Percentiles rank a stretch among this genome's conserved stretches.
phyloP scores from a whole-genome alignment of 1,284 basidiomycete genomes.

The Kalmanozyma brasiliensis region DNA sequence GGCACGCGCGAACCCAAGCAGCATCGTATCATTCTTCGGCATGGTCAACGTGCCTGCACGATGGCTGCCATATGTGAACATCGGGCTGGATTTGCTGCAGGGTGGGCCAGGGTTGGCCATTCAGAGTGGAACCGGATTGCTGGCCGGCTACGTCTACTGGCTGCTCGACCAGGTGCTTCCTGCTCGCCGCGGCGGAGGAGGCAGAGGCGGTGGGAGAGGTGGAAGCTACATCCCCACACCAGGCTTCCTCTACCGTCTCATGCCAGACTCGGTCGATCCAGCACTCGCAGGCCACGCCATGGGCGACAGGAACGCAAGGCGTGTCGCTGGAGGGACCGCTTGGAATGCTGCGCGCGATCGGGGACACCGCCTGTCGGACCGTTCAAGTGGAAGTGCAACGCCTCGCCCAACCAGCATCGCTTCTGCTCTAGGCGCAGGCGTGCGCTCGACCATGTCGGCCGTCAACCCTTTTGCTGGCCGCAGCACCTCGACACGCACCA shows the following conservation, averaged over 20 bases:
- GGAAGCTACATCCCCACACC: slow-evolving; percentile 44
- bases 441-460: slow-evolving; percentile 13
- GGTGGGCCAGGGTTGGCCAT: slow-evolving; percentile 75
- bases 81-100: slow-evolving; percentile 77
- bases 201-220: slow-evolving; percentile 28
- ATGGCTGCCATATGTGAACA: slow-evolving; percentile 78
- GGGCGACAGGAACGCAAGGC: slow-evolving; percentile 41
- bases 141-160: slow-evolving; percentile 77
- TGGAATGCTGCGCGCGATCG: slow-evolving; percentile 44
- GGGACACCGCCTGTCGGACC: slow-evolving; percentile 26
- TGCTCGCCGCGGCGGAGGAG: slow-evolving; percentile 25
- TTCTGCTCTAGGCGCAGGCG: slow-evolving; percentile 34
- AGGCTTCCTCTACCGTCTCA: slow-evolving; percentile 22
- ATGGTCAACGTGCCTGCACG: slow-evolving; percentile 71
- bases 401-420: slow-evolving; percentile 23
- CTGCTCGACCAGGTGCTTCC: slow-evolving; percentile 38
- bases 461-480: slow-evolving; percentile 35
- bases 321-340: slow-evolving; percentile 36
- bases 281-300: slow-evolving; percentile 39
- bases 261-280: slow-evolving; percentile 57
- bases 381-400: slow-evolving; percentile 2
- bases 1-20: slow-evolving; percentile 47
- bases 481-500: slow-evolving; percentile 7
- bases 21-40: slow-evolving; percentile 56
- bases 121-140: slow-evolving; percentile 75